Percentiles rank a stretch among this genome's conserved stretches.
phyloP scores from a whole-genome alignment of 2,329 filamentous ascomycete species.

The Pseudogymnoascus sp. region DNA sequence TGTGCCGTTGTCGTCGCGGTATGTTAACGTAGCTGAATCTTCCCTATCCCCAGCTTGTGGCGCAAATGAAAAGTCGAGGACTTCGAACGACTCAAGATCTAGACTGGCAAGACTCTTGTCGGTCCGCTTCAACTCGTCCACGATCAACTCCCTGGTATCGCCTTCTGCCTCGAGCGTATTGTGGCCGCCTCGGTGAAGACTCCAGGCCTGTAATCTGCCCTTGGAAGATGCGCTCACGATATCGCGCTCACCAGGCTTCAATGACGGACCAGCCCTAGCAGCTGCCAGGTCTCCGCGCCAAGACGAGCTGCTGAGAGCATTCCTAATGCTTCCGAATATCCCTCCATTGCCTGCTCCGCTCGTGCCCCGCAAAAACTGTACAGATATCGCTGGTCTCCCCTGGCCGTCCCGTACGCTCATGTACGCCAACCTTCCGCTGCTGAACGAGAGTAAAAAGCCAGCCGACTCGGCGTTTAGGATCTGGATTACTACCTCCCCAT shows the following conservation, averaged over 20 bases:
- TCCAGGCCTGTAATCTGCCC: constrained; percentile 78
- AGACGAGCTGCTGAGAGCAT: constrained; percentile 62
- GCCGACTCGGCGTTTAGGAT: constrained; percentile 77
- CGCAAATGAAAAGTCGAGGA: constrained; percentile 74
- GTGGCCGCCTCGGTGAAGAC: constrained; percentile 79
- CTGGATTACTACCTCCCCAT: constrained; percentile 69
- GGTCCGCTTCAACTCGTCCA: constrained; percentile 52
- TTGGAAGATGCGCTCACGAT: constrained; percentile 72
- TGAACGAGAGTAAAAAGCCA: constrained; percentile 79
- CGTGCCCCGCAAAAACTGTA: constrained; percentile 65
- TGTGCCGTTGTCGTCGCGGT: constrained; percentile 40
- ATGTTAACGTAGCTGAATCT: constrained; percentile 37
- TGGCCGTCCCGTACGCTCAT: constrained; percentile 79
- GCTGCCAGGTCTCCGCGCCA: constrained; percentile 74
- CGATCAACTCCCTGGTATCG: constrained; percentile 60
- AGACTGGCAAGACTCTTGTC: constrained; percentile 43
- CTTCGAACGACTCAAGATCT: constrained; percentile 55
- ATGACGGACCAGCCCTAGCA: constrained; percentile 64
- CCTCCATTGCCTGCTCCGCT: constrained; percentile 51
- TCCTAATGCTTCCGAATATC: constrained; percentile 74
- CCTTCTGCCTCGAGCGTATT: constrained; percentile 66
- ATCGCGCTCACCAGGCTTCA: constrained; percentile 74
- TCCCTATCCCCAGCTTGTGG: constrained; percentile 45
- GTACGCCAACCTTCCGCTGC: constrained; percentile 78
- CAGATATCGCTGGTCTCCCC: constrained; percentile 72